Base-by-base conservation (phyloP, 352 stramenopile species). In the Phytophthora sansomeana region DNA sequence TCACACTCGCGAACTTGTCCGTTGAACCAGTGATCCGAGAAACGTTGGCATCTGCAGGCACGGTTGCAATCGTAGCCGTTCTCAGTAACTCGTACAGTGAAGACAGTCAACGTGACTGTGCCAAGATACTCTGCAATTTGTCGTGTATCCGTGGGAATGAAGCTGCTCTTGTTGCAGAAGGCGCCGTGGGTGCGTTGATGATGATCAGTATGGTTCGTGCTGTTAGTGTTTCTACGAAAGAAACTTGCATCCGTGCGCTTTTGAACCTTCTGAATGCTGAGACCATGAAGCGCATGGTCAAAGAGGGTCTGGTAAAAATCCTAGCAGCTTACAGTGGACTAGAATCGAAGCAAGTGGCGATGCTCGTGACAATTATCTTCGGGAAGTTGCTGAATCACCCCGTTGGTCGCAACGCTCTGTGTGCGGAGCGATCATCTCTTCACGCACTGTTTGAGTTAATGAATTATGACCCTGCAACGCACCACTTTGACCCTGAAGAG, bases 61-160 rank as follows among this genome's bases (percentile, higher is more conserved):
- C 77, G 26, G 78, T 93, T 0, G 55, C 68, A 1, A 77, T 92
- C 5, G 68, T 93, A 13, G 62, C 81, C 1, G 55, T 82, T 1
- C 67, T 92, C 5, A 94, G 84, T 61, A 90, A 94, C 42, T 92
- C 83, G 10, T 93, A 94, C 72, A 95, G 87, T 39, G 87, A 93
- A 74, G 83, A 92, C 19, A 91, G 72, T 28, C 87, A 95, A 55
- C 76, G 82, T 5, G 84, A 95, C 29, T 93, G 85, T 39, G 83
- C 83, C 1, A 85, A 83, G 46, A 77, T 92, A 4, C 43, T 95
- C 5, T 92, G 81, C 59, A 92, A 93, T 29, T 63, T 95, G 13
- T 92, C 85, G 14, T 85, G 62, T 38, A 73, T 92, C 5, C 43
- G 58, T 1, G 85, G 81, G 0, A 57, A 76, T 3, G 87, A 95